A percentile compares a stretch with the other conserved stretches of the same genome.
phyloP scores from a whole-genome alignment of 192 early-diverging fungal species.

The Coemansia sp. region DNA sequence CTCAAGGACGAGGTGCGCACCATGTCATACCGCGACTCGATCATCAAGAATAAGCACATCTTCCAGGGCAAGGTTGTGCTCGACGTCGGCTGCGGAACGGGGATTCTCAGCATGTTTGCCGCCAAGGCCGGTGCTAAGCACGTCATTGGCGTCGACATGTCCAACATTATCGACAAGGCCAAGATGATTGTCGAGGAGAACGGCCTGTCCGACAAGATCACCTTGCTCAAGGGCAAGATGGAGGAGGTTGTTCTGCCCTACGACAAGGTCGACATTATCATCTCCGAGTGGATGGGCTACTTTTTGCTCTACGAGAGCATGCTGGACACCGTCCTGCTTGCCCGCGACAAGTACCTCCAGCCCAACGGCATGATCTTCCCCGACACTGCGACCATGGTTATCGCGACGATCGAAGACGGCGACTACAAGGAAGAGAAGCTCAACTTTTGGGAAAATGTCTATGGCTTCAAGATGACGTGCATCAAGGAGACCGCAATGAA shows the following conservation, averaged over 20 bases:
- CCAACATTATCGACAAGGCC: constrained; percentile 96
- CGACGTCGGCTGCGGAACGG: constrained; percentile 99
- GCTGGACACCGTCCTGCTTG: constrained; percentile 98
- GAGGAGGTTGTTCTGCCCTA: constrained; percentile 94
- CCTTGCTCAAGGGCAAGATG: constrained; percentile 94
- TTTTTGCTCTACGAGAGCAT: constrained; percentile 97
- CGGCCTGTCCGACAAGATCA: constrained; percentile 81
- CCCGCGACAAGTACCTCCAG: constrained; percentile 89
- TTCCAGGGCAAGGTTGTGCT: constrained; percentile 97
- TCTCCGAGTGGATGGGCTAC: constrained; percentile 99
- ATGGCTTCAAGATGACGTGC: constrained; percentile 95
- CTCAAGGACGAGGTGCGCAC: constrained; percentile 98
- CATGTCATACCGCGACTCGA: constrained; percentile 85
- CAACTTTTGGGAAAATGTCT: constrained; percentile 91
- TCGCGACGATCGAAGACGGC: constrained; percentile 91
- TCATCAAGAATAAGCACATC: constrained; percentile 93
- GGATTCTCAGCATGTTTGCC: constrained; percentile 98
- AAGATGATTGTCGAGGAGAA: constrained; percentile 93
- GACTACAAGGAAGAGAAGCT: constrained; percentile 92
- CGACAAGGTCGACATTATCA: constrained; percentile 97
- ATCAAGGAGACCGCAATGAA: constrained; percentile 84
- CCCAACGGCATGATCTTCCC: constrained; percentile 91
- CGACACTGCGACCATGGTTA: constrained; percentile 80
- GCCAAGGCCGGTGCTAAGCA: constrained; percentile 96
- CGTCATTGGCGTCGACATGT: constrained; percentile 96